Conservation (phyloP, 2,329 filamentous ascomycete species). For the Phaeosphaeria sp. region DNA sequence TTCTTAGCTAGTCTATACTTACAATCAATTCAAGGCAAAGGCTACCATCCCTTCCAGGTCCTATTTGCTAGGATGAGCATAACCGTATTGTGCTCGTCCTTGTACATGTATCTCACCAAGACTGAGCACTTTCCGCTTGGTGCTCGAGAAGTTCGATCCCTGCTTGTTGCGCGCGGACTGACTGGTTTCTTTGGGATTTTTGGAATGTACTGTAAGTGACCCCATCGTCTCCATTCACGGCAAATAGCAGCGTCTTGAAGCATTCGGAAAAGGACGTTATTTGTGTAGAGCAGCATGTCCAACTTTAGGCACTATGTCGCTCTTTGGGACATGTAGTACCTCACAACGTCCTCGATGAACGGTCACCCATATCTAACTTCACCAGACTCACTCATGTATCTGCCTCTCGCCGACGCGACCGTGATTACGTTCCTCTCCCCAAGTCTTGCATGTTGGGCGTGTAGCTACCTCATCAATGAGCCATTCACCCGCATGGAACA, state of each 20-base stretch:
- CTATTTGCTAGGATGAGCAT: slow-evolving; percentile 81
- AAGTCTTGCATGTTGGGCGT: slow-evolving; percentile 79
- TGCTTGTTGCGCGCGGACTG: slow-evolving; percentile 73
- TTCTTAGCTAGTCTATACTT: neutral
- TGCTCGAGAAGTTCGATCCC: slow-evolving; percentile 66
- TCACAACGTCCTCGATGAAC: neutral
- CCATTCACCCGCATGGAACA: slow-evolving; percentile 81
- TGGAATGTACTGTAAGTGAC: slow-evolving; percentile 69
- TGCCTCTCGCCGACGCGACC: slow-evolving; percentile 85
- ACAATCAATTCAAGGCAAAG: slow-evolving; percentile 52
- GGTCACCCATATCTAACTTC: slow-evolving; percentile 14
- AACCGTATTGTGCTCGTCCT: slow-evolving; percentile 69
- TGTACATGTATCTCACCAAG: slow-evolving; percentile 76
- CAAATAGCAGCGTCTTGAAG: slow-evolving; percentile 5
- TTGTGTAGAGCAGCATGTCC: neutral
- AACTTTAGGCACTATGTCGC: neutral
- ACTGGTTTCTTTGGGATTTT: slow-evolving; percentile 79
- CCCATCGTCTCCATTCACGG: slow-evolving; percentile 35
- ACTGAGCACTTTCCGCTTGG: slow-evolving; percentile 77
- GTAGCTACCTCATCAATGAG: slow-evolving; percentile 76
- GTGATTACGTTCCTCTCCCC: slow-evolving; percentile 89
- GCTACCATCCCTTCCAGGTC: slow-evolving; percentile 80
- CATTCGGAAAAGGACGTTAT: neutral
- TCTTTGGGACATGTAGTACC: slow-evolving; percentile 7
- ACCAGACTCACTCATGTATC: slow-evolving; percentile 71